Evolutionary conservation across 2,329 filamentous ascomycete genomes (phyloP), one percentile per base, ranked within the genome.

Genomic region (Microdochium trichocladiopsis): DNA sequence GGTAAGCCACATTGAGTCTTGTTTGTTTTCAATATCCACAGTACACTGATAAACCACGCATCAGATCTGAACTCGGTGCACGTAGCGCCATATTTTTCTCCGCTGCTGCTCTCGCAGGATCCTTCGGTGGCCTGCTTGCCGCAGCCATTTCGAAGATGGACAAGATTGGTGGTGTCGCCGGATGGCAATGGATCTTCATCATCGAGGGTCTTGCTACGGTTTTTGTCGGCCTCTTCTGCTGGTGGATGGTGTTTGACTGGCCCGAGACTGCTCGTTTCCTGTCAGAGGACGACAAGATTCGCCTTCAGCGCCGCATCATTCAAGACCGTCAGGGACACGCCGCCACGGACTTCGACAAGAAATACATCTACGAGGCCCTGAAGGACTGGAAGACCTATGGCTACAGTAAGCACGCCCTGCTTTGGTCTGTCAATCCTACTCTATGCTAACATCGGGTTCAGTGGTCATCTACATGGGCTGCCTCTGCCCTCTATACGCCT

Each of bases 51-150:
- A 33, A 8, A 33, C 14, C 33, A 21, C 12, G 5, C 4, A 21
- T 8, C 41, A 45, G 89, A 33, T 80, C 77, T 16, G 90, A 95
- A 61, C 87, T 94, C 51, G 90, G 88, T 49, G 77, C 90, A n/a
- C 82, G 90, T 33, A 83, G 87, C 37, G 87, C 89, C 14, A 82
- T 91, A 52, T 93, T 94, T 73, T 95, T 94, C 72, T 90, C 87
- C 0, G 87, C 88, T 0, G 89, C 90, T 0, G 88, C 90, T 0
- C 70, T 94, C 0, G 86, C 88, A 1, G 90, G 90, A 1, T 90
- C 85, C 0, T 90, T 91, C 56, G 87, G 86, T 61, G 87, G 87
- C 3, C 77, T 90, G 1, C 75, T 90, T 2, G 87, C 87, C 0
- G 86, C 86, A 2, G 87, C 79, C 1, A 90, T 90, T 56, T 78